A percentile compares a stretch with the other conserved stretches of the same genome.
These are phyloP conservation scores for Heliamphora exappendiculata DNA, from an alignment of 148 eudicot species.

Conservation along the genomic window DNA sequence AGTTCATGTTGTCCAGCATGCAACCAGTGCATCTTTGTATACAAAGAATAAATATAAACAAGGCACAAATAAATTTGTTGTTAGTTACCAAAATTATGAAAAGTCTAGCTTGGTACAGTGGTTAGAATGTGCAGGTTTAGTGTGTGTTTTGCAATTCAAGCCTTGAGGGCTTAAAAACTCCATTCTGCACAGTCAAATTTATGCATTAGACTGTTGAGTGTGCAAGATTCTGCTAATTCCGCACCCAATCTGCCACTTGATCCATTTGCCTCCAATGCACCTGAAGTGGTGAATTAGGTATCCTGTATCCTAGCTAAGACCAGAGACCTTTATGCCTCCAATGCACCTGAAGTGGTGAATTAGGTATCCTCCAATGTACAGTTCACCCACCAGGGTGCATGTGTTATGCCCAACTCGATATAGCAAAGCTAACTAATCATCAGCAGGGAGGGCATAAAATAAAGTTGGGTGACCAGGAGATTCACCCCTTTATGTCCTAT, in stretches of 20 bases:
- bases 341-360: background rate
- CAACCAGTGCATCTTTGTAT: background rate
- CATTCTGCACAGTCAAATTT: background rate
- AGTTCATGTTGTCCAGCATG: background rate
- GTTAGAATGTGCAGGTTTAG: background rate
- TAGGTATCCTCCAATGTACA: no score
- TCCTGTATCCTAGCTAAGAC: no score
- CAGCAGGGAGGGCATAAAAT: no score
- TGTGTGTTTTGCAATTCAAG: background rate
- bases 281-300: background rate
- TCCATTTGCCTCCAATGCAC: background rate
- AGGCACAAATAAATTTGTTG: no score
- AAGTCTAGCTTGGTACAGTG: background rate
- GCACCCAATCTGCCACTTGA: background rate
- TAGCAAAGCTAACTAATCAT: no score
- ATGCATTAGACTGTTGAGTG: background rate
- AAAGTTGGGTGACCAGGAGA: no score
- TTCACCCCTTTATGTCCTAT: no score
- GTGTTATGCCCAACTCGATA: no score
- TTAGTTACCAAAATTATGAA: background rate
- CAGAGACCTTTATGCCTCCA: no score
- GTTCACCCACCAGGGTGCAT: no score
- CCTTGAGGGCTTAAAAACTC: background rate
- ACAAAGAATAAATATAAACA: no score
- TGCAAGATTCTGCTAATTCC: background rate